Evolutionary conservation across 2,329 filamentous ascomycete genomes (phyloP), one percentile per base, ranked within the genome.

Genomic region (Alternaria triticimaculans): DNA sequence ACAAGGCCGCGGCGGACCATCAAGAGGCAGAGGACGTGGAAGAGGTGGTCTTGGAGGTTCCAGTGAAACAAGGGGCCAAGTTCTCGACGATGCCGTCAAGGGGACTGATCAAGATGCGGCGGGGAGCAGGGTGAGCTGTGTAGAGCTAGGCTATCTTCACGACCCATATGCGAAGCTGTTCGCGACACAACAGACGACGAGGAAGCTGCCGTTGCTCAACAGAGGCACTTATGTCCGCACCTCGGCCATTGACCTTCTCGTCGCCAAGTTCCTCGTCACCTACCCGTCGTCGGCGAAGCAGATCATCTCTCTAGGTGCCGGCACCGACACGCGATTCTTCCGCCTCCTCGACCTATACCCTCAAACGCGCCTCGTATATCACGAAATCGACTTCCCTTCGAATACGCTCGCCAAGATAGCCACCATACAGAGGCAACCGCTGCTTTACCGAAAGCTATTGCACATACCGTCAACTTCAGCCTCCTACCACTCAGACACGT

Each of bases 141-240:
- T 98, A 15, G 87, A 91, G 60, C 78, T 93, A 55, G 94, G 93
- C 30, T 98, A 98, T 78, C 84, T 99, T 2, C 82, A 92, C 3
- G 96, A 99, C 76, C 87, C 87, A 0, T 98, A 91, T 81, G 93
- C 94, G 3, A 82, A 82, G 57, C 85, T 85, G 58, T 93, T 97
- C 77, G 89, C 91, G 3, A 80, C 80, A 49, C 85, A 83, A 63
- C 82, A 84, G 15, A 74, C 84, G 2, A 83, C 88, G 12, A 87
- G 92, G 68, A 86, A 95, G 62, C 86, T 96, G 67, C 96, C 96
- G 55, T 92, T 99, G 66, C 97, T 99, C 75, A 98, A 99, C 77
- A 86, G 95, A 88, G 94, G 94, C 56, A 98, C 95, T n/a, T 98
- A 97, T 75, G 91, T 94, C 21, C 90, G 96, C 65, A 97, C 94